Evolutionary conservation across 2,329 filamentous ascomycete species (phyloP).

Genomic region (Penicillium sp.): DNA sequence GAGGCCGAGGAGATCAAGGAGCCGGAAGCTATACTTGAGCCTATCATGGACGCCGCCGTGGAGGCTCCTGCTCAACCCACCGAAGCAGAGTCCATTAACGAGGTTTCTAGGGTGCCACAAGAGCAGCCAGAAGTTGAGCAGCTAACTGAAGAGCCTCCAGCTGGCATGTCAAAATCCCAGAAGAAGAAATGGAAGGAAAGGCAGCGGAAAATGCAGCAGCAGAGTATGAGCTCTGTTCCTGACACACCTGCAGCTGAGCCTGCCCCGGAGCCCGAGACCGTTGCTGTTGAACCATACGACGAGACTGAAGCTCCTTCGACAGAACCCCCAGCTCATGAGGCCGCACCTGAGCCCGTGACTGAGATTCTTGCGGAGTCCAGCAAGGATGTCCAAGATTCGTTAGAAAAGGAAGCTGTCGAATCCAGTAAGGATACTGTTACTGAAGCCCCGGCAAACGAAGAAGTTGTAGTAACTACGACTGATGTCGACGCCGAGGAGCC

Average conservation of each 20-base stretch:
- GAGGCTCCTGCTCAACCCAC: not conserved
- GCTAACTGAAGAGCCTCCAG: not conserved
- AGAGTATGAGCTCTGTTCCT: not conserved
- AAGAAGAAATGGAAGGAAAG: conserved; percentile 1
- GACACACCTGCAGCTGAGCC: not conserved
- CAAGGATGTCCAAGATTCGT: not conserved
- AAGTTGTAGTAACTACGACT: not conserved
- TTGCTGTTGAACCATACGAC: not conserved
- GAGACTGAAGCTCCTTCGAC: not conserved
- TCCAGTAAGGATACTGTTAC: not conserved
- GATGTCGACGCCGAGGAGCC: not conserved
- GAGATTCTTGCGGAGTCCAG: not conserved
- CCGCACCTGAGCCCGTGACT: not conserved
- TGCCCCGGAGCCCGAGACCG: conserved; percentile 6
- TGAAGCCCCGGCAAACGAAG: conserved; percentile 2
- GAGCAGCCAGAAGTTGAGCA: not conserved
- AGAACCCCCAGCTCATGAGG: not conserved
- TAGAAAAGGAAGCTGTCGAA: not conserved
- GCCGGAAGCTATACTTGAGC: not conserved
- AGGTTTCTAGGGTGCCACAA: not conserved
- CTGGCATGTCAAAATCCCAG: not conserved
- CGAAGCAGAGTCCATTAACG: not conserved
- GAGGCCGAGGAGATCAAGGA: conserved; percentile 1
- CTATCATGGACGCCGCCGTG: not conserved
- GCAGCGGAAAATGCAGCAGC: not conserved